Conservation (phyloP, 441 rosid genomes). For the Euphorbia schlechtendalii region DNA sequence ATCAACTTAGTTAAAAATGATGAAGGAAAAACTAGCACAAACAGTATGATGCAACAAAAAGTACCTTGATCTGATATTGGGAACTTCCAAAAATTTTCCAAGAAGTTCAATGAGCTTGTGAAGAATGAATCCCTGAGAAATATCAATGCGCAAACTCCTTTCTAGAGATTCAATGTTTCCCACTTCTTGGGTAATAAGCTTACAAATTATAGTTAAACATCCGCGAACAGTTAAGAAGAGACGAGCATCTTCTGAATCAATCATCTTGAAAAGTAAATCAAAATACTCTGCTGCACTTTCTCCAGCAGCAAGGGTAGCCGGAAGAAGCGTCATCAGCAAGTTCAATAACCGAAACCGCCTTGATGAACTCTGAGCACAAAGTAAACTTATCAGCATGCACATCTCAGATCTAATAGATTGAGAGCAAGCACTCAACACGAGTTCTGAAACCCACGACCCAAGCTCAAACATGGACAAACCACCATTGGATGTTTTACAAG, state of each 20-base stretch:
- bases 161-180: constrained; percentile 89
- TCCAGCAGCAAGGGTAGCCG: constrained; percentile 91
- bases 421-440: constrained; percentile 98
- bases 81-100: constrained; percentile 92
- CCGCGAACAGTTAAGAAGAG: constrained; percentile 95
- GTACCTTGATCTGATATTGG: constrained; percentile 94
- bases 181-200: constrained; percentile 88
- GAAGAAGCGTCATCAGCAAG: constrained; percentile 79
- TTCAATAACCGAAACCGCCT: constrained; percentile 82
- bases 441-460: constrained; percentile 99
- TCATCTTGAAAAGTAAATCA: constrained; percentile 96
- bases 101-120: constrained; percentile 98
- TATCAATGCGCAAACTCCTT: constrained; percentile 96
- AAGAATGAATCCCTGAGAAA: constrained; percentile 98
- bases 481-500: constrained; percentile 58
- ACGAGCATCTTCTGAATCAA: constrained; percentile 90
- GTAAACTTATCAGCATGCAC: constrained; percentile 93
- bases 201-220: constrained; percentile 81
- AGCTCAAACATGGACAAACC: constrained; percentile 82
- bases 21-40: constrained; percentile 13
- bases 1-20: constrained; percentile 23
- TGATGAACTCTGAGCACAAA: constrained; percentile 85
- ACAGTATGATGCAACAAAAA: constrained; percentile 5
- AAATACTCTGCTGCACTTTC: constrained; percentile 99
- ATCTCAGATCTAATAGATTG: constrained; percentile 99